Base-by-base conservation (phyloP, 352 stramenopile species). In the Pythium sp. region DNA sequence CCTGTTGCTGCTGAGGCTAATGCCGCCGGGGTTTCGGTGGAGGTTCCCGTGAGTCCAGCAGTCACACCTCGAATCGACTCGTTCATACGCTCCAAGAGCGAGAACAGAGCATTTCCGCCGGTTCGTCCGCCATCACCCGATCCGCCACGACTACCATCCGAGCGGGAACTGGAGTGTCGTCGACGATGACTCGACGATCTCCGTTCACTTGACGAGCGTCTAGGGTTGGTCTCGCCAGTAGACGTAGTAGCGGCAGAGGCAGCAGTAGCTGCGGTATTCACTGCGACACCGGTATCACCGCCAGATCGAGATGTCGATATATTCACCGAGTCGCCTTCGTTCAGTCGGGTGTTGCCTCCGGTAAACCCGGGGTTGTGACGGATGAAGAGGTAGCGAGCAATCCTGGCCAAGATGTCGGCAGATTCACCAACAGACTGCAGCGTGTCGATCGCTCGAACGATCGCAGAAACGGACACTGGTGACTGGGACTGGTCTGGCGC, bases 401-500 rank as follows among this genome's bases (percentile, higher is more conserved):
- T 80, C 18, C 78, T 73, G 18, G 81, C 71, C 36, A 91, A 65
- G 57, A 86, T 62, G 7, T 84, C 80, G 9, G 74, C 76, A 0
- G 81, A 70, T 58, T 91, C 82, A 34, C 82, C 82, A 26, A 90
- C 77, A 1, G 70, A 77, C 68, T 88, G 78, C 55, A 91, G 58
- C 32, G 67, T 81, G 62, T 91, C 81, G 46, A 91, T 84, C 9
- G 76, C 64, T 32, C 81, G 73, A 47, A 88, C 66, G n/a, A 76
- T 69, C 20, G 73, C 54, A 1, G 41, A 56, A n/a, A 80, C 61
- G 7, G 67, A 64, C 24, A 62, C 22, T 28, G 56, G 56, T 11
- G 32, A 12, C 34, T 47, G 55, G 32, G 20, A 55, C 30, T 26
- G 64, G 30, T 41, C 28, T 11, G 28, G 5, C 30, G 49, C 36